Evolutionary conservation across 768 basidiomycete species (phyloP).

Genomic region (Hygrocybe punicea): DNA sequence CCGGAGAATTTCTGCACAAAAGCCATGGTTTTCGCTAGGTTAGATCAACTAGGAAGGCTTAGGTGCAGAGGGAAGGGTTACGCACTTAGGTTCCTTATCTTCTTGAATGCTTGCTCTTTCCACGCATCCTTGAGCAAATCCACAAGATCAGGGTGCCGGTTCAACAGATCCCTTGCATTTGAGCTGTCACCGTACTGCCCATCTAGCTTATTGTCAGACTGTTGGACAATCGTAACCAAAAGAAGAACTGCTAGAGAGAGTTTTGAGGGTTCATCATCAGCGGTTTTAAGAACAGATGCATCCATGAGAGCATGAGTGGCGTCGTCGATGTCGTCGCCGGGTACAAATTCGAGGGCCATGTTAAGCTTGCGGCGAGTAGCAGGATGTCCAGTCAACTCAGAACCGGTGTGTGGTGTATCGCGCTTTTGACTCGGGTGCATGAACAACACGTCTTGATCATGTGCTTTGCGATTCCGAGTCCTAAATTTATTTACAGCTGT

Average conservation of each 20-base stretch:
- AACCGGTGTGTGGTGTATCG: no score
- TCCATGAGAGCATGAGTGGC: neutral
- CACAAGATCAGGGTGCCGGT: neutral
- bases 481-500: no score
- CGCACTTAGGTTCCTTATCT: neutral
- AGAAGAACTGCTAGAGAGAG: neutral
- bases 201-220: neutral
- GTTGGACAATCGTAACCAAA: neutral
- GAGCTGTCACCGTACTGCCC: neutral
- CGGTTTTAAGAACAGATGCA: neutral
- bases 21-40: neutral
- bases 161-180: neutral
- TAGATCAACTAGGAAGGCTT: neutral
- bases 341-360: neutral
- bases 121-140: neutral
- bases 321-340: neutral
- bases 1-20: neutral
- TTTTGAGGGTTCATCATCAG: neutral
- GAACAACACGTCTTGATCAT: no score
- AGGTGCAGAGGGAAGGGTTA: neutral
- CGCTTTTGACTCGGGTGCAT: no score
- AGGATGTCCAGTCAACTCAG: no score
- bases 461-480: no score
- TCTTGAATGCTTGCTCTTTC: neutral
- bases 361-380: no score